Conservation (phyloP, 2,329 filamentous ascomycete species). For the Xylariales sp. region DNA sequence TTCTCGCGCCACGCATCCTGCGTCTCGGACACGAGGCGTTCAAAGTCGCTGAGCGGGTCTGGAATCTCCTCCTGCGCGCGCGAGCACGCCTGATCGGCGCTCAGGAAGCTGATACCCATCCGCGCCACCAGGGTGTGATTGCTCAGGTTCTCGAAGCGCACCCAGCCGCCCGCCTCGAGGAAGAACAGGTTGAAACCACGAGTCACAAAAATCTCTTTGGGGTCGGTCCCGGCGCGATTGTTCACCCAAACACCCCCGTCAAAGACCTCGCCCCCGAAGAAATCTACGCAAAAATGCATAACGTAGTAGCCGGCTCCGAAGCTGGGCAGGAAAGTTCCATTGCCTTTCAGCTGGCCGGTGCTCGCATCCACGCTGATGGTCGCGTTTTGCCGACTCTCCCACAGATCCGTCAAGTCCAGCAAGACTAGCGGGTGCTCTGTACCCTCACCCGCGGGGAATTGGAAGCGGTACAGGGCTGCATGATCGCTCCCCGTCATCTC, state of each 20-base stretch:
- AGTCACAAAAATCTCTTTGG: slow-evolving; percentile 30
- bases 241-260: slow-evolving; percentile 17
- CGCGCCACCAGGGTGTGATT: slow-evolving; percentile 49
- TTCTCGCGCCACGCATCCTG: slow-evolving; percentile 55
- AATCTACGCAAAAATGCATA: slow-evolving; percentile 46
- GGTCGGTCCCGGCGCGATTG: slow-evolving; percentile 31
- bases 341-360: slow-evolving; percentile 51
- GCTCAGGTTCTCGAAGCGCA: slow-evolving; percentile 42
- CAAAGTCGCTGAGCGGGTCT: slow-evolving; percentile 53
- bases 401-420: slow-evolving; percentile 57
- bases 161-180: slow-evolving; percentile 48
- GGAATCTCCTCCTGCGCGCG: slow-evolving; percentile 61
- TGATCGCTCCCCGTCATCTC: slow-evolving; percentile 59
- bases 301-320: slow-evolving; percentile 57
- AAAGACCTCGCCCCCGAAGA: slow-evolving; percentile 3
- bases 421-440: slow-evolving; percentile 45
- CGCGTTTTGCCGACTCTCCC: slow-evolving; percentile 44
- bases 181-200: slow-evolving; percentile 38
- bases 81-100: slow-evolving; percentile 53
- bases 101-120: slow-evolving; percentile 62
- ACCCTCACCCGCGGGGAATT: slow-evolving; percentile 38
- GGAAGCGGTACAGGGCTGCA: slow-evolving; percentile 58
- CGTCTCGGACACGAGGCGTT: slow-evolving; percentile 41
- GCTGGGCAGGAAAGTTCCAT: slow-evolving; percentile 54
- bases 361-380: slow-evolving; percentile 42